These are phyloP conservation scores for Pyrenochaeta sp. DNA, from an alignment of 2,329 filamentous ascomycete species.

Conservation along the genomic window DNA sequence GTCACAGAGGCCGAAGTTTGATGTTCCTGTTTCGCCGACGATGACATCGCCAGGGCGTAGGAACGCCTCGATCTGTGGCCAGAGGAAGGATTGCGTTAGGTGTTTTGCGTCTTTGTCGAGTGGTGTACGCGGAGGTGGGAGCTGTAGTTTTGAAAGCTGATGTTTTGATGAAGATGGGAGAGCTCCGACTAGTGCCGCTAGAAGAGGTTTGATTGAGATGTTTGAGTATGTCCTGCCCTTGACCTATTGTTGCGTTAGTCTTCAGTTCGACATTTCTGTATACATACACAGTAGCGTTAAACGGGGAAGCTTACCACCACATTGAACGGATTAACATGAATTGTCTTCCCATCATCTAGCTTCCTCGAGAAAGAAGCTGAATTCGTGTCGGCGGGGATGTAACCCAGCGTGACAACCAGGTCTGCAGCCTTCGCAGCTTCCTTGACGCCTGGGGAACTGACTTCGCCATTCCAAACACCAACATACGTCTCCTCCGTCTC, in stretches of 20 bases:
- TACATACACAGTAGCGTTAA: background rate
- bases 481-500: conserved; percentile 52
- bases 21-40: conserved; percentile 54
- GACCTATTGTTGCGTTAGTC: conserved; percentile 20
- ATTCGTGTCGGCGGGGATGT: conserved; percentile 55
- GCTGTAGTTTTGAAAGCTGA: conserved; percentile 29
- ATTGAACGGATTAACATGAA: conserved; percentile 49
- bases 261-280: background rate
- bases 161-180: conserved; percentile 36
- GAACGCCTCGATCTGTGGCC: conserved; percentile 52
- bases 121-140: conserved; percentile 37
- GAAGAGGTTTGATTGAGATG: conserved; percentile 50
- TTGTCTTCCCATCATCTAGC: conserved; percentile 36
- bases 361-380: conserved; percentile 52
- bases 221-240: conserved; percentile 43
- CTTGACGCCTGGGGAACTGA: conserved; percentile 48
- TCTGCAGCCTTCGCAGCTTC: conserved; percentile 49
- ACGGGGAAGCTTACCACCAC: conserved; percentile 38
- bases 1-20: conserved; percentile 51
- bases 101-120: conserved; percentile 46
- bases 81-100: conserved; percentile 56
- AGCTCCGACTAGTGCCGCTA: conserved; percentile 36
- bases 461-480: conserved; percentile 53
- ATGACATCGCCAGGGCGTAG: conserved; percentile 50
- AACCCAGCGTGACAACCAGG: conserved; percentile 50